A percentile compares a stretch with the other conserved stretches of the same genome.
Conservation (phyloP, 768 basidiomycete genomes). For the Epithele typhae region DNA sequence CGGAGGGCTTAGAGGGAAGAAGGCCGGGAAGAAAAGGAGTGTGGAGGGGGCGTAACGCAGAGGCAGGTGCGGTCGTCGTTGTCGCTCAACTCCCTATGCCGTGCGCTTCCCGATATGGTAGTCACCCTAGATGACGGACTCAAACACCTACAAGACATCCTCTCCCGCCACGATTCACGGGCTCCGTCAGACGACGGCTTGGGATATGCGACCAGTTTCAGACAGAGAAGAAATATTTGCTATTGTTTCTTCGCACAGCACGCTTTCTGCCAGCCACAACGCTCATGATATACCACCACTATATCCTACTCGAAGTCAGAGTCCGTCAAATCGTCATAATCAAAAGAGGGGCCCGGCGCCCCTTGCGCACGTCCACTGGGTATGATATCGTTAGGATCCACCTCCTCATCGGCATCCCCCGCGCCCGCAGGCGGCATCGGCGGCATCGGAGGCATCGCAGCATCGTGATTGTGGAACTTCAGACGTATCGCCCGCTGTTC, state of each 20-base stretch:
- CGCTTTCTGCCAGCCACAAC: too few species aligned
- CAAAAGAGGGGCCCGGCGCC: too few species aligned
- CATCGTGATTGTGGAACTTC: constrained; percentile 7
- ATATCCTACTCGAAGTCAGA: too few species aligned
- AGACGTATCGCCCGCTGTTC: constrained; percentile 16
- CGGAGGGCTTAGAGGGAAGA: not conserved
- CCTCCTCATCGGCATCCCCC: constrained; percentile 4
- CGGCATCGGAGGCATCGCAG: not conserved
- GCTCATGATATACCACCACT: too few species aligned
- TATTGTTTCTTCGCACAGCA: too few species aligned
- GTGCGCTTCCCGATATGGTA: constrained; percentile 16
- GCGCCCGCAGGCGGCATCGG: not conserved
- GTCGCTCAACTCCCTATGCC: constrained; percentile 1
- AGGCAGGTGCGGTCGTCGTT: constrained; percentile 4
- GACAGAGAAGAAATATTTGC: too few species aligned
- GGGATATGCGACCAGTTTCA: too few species aligned
- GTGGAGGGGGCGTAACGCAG: constrained; percentile 13
- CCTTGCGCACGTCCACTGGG: not conserved
- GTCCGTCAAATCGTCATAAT: too few species aligned
- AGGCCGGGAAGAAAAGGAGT: constrained; percentile 5
- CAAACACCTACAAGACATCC: too few species aligned
- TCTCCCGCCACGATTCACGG: too few species aligned
- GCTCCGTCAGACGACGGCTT: too few species aligned
- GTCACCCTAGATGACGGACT: not conserved
- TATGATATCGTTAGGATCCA: constrained; percentile 16